Percentiles rank a stretch among this genome's conserved stretches.
Evolutionary conservation across 164 flowering plant genomes (phyloP).

Genomic region (Litsea cubeba): DNA sequence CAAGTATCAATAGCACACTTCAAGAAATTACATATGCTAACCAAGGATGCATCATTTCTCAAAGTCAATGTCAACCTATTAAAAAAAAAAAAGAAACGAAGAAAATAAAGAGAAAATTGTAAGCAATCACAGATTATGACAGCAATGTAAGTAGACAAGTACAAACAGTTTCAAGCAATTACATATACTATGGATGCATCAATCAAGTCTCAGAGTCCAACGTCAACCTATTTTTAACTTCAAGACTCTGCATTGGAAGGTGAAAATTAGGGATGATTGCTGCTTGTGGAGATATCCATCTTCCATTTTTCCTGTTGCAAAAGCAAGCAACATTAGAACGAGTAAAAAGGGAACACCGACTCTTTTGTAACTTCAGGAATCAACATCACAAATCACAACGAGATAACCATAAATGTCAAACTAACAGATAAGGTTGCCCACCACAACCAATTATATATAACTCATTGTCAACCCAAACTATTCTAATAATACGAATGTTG

Average conservation of each 20-base stretch:
- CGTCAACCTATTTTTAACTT: conserved; percentile 69
- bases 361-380: background rate
- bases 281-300: conserved; percentile 63
- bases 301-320: conserved; percentile 35
- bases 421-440: background rate
- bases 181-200: background rate
- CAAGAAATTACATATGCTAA: too few relatives aligned
- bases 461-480: background rate
- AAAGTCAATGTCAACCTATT: too few relatives aligned
- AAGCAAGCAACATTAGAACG: conserved; percentile 1
- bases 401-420: background rate
- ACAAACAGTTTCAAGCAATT: background rate
- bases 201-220: background rate
- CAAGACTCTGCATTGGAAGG: conserved; percentile 89
- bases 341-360: background rate
- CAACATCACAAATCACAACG: background rate
- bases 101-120: background rate
- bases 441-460: background rate
- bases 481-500: background rate
- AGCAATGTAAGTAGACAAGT: background rate
- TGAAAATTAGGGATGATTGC: conserved; percentile 62
- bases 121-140: background rate
- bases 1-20: too few relatives aligned
- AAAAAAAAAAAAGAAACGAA: too few relatives aligned
- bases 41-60: too few relatives aligned